These are phyloP conservation scores for Entomortierella parvispora DNA, from an alignment of 192 early-diverging fungal species.

Conservation along the genomic window DNA sequence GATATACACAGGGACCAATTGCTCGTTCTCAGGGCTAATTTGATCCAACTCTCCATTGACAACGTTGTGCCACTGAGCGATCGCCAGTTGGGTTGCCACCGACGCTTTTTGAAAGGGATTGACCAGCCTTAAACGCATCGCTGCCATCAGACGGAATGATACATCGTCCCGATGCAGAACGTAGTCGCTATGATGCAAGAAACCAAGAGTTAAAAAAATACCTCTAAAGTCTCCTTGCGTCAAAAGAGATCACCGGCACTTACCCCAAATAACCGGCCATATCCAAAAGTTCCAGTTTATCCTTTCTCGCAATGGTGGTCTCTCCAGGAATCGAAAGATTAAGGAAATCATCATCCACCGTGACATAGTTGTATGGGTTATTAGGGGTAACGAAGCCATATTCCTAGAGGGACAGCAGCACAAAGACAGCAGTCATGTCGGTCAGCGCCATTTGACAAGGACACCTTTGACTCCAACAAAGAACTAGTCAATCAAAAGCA, in stretches of 20 bases:
- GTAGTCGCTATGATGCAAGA: conserved; percentile 56
- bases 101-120: conserved; percentile 25
- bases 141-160: conserved; percentile 60
- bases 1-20: conserved; percentile 32
- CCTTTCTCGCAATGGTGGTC: conserved; percentile 17
- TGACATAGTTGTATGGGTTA: conserved; percentile 64
- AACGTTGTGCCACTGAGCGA: conserved; percentile 58
- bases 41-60: conserved; percentile 56
- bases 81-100: conserved; percentile 28
- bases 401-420: conserved; percentile 32
- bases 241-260: conserved; percentile 11
- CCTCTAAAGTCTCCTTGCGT: no score
- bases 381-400: conserved; percentile 65
- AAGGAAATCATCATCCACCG: conserved; percentile 59
- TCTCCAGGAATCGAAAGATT: conserved; percentile 47
- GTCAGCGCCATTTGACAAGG: not conserved
- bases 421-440: not conserved
- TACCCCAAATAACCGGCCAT: conserved; percentile 59
- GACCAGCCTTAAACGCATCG: conserved; percentile 56
- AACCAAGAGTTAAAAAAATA: no score
- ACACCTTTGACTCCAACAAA: not conserved
- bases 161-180: conserved; percentile 56
- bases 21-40: conserved; percentile 56
- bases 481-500: not conserved
- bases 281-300: conserved; percentile 56